These are phyloP conservation scores for Populus hybrid DNA, from an alignment of 441 rosid species.

Conservation along the genomic window DNA sequence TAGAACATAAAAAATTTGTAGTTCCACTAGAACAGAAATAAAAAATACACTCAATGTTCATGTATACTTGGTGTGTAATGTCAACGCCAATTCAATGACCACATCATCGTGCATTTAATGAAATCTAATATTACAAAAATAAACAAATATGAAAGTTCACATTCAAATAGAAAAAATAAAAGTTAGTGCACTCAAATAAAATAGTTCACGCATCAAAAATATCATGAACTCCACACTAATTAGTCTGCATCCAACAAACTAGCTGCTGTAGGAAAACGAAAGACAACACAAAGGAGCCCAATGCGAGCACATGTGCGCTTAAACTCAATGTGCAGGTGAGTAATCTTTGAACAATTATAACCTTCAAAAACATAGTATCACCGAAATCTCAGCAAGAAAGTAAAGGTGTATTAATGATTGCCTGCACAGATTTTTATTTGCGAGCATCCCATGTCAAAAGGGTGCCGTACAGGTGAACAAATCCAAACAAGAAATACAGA, in stretches of 20 bases:
- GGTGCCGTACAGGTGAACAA: slow-evolving; percentile 22
- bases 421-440: slow-evolving; percentile 35
- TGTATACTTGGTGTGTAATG: no score
- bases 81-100: no score
- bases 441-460: slow-evolving; percentile 21
- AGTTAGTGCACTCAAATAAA: no score
- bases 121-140: no score
- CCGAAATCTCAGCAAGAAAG: slow-evolving; percentile 12
- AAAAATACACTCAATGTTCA: no score
- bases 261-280: neutral
- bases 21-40: no score
- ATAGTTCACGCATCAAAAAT: no score
- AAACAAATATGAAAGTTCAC: no score
- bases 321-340: slow-evolving; percentile 4
- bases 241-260: neutral
- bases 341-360: slow-evolving; percentile 3
- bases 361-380: neutral
- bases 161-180: no score
- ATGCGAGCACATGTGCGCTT: neutral
- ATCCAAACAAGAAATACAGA: slow-evolving; percentile 21
- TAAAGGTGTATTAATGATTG: slow-evolving; percentile 9
- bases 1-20: no score
- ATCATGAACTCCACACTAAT: neutral
- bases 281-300: neutral
- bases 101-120: no score